Evolutionary conservation across 2,329 filamentous ascomycete species (phyloP).

Genomic region (Colletotrichum lentis): DNA sequence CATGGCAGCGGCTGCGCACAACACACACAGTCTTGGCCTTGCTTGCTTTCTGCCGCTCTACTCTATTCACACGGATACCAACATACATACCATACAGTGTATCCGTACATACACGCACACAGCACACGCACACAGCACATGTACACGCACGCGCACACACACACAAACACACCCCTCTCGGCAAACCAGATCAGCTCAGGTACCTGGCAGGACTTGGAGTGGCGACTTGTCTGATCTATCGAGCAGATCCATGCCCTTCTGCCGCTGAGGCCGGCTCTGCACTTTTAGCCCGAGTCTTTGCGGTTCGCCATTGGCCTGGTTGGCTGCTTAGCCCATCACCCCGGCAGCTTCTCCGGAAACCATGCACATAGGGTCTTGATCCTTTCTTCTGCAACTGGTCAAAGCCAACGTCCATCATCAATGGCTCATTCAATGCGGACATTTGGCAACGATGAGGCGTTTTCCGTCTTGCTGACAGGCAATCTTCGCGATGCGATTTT

Average conservation of each 20-base stretch:
- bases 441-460: not conserved
- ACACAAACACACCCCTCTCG: no score
- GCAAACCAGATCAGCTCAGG: no score
- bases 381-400: constrained; percentile 15
- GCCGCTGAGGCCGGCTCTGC: not conserved
- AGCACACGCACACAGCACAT: no score
- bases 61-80: no score
- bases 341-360: constrained; percentile 11
- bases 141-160: no score
- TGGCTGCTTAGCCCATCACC: constrained; percentile 10
- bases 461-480: no score
- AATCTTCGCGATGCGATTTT: not conserved
- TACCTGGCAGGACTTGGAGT: constrained; percentile 8
- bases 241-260: constrained; percentile 16
- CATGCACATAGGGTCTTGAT: constrained; percentile 33
- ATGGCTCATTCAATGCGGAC: not conserved
- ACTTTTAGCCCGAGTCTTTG: constrained; percentile 3
- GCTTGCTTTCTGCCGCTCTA: constrained; percentile 11
- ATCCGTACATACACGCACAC: no score
- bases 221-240: constrained; percentile 29
- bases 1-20: not conserved
- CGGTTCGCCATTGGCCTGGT: constrained; percentile 12
- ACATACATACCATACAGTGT: not conserved
- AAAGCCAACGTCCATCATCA: not conserved
- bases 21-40: not conserved